phyloP scores from a whole-genome alignment of 768 basidiomycete species.

The Agrocybe praecox region DNA sequence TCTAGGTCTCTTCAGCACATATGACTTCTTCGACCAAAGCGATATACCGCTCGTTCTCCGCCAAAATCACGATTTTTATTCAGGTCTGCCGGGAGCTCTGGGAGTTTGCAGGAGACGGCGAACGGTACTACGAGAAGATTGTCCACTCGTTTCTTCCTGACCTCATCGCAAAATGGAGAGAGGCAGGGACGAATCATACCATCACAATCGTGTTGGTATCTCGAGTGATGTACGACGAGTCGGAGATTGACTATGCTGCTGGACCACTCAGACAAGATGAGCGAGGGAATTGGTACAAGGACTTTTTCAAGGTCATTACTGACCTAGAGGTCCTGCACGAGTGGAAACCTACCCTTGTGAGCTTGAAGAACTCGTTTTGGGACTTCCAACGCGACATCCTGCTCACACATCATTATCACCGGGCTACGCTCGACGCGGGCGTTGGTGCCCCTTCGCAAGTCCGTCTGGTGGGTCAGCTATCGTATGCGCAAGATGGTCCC shows the following conservation, averaged over 20 bases:
- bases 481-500: conserved; percentile 91
- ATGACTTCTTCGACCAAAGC: conserved; percentile 84
- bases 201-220: conserved; percentile 95
- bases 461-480: conserved; percentile 77
- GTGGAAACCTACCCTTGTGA: conserved; percentile 86
- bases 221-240: conserved; percentile 84
- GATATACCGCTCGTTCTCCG: conserved; percentile 88
- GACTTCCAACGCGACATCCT: conserved; percentile 91
- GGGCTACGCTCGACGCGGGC: conserved; percentile 55
- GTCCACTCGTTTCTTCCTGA: conserved; percentile 94
- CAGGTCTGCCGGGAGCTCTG: conserved; percentile 96
- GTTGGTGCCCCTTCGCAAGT: conserved; percentile 52
- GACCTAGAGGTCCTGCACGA: conserved; percentile 88
- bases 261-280: conserved; percentile 81
- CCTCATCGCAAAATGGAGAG: conserved; percentile 83
- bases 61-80: conserved; percentile 91
- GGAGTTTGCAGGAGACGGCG: conserved; percentile 97
- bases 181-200: conserved; percentile 86
- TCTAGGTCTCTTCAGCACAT: conserved; percentile 78
- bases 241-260: conserved; percentile 80
- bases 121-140: conserved; percentile 96
- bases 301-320: conserved; percentile 94
- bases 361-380: conserved; percentile 88
- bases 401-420: conserved; percentile 86
- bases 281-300: conserved; percentile 84